Base-by-base conservation (phyloP, 306 rosid genomes). In the Coriaria nepalensis region DNA sequence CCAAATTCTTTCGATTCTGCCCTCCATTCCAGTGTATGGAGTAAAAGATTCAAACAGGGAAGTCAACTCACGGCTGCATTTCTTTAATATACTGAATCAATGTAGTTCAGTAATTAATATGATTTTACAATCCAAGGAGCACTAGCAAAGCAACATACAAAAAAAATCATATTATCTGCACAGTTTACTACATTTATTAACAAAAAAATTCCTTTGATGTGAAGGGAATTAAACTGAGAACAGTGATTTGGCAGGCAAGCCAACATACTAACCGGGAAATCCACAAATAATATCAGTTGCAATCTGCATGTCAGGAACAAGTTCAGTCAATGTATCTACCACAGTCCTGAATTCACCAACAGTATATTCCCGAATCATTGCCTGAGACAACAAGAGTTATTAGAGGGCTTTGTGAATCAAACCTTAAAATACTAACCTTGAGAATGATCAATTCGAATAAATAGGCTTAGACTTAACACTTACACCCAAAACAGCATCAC, bases 281-380 rank as follows among this genome's bases (percentile, higher is more conserved):
- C 98, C 98, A 68, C 98, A 90, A 61, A 90, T 90, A 71, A 90
- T 79, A 67, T 90, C 98, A 8, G 98, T 85, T 61, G 95, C 98
- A 72, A 90, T 79, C 76, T 90, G 95, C 95, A 90, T 90, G 62
- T 71, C 94, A 36, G 95, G 98, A 61, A 90, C 98, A 73, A 90
- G 92, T 68, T 81, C 94, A 14, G 73, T 85, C 67, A 90, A 70
- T 55, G 85, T 85, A 70, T 90, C 95, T 43, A 90, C 94, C 69
- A 90, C 98, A 71, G 83, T 82, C 74, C 80, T 81, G 78, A 90
- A 85, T 78, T 90, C 98, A 5, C 76, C 52, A 41, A 75, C 81
- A 45, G 92, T 81, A 81, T 90, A 90, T 65, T 90, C 98, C 63
- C 98, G 80, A 69, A 84, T 90, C 98, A 90, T 90, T 64, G 85